These are phyloP conservation scores for Seminavis robusta DNA, from an alignment of 108 stramenopile species.

Conservation along the genomic window DNA sequence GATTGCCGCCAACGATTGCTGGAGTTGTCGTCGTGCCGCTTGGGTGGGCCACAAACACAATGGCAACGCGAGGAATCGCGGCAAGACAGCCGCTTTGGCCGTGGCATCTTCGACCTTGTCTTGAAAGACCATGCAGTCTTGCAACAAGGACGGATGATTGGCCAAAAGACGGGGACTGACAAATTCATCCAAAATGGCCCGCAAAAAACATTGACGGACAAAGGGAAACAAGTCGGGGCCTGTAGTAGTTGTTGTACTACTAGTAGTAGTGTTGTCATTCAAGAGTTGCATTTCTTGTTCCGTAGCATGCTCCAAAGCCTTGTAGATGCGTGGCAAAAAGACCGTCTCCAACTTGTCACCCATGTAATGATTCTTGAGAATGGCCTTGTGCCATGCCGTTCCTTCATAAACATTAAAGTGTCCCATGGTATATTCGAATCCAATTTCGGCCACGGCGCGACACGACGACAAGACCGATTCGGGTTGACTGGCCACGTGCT, in stretches of 20 bases:
- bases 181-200: slow-evolving; percentile 25
- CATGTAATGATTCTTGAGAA: slow-evolving; percentile 18
- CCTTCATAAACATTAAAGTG: slow-evolving; percentile 38
- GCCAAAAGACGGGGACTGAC: slow-evolving; percentile 25
- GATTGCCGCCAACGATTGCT: slow-evolving; percentile 16
- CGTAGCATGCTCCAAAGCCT: slow-evolving; percentile 14
- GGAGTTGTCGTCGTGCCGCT: slow-evolving; percentile 23
- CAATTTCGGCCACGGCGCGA: slow-evolving; percentile 44
- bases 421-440: slow-evolving; percentile 54
- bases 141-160: slow-evolving; percentile 2
- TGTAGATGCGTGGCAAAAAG: not conserved
- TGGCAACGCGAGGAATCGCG: slow-evolving; percentile 23
- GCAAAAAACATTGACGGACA: slow-evolving; percentile 30
- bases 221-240: slow-evolving; percentile 37
- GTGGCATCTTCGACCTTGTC: slow-evolving; percentile 52
- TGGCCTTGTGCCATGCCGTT: slow-evolving; percentile 40
- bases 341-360: slow-evolving; percentile 6
- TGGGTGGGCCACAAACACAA: slow-evolving; percentile 33
- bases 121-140: slow-evolving; percentile 17
- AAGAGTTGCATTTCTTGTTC: slow-evolving; percentile 1
- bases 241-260: not conserved
- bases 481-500: slow-evolving; percentile 28
- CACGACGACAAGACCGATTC: slow-evolving; percentile 31
- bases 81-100: slow-evolving; percentile 48
- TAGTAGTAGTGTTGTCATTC: not conserved